Conservation (phyloP, 108 stramenopile genomes). For the Stephanodiscus triporus region DNA sequence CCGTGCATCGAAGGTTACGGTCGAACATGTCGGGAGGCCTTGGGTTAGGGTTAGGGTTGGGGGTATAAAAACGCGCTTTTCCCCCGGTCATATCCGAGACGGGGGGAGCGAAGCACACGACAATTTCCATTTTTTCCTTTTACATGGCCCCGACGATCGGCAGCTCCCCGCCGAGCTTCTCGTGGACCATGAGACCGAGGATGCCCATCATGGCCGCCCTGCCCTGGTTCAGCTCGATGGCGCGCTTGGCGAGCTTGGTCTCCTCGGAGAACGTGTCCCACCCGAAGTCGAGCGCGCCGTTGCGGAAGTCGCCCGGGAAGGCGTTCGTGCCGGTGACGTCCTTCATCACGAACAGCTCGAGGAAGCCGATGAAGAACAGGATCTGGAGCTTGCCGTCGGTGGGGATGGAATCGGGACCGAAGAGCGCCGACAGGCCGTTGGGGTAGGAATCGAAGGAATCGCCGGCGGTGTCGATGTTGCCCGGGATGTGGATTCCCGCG, state of each 20-base stretch:
- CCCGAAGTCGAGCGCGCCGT: constrained; percentile 55
- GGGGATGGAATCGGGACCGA: constrained; percentile 25
- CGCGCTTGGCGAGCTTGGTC: constrained; percentile 64
- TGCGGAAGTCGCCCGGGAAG: constrained; percentile 42
- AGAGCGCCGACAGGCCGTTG: neutral
- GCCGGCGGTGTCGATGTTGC: constrained; percentile 1
- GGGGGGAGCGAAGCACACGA: no score
- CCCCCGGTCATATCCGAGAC: no score
- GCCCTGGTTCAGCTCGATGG: constrained; percentile 71
- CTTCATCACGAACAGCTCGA: constrained; percentile 32
- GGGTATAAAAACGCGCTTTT: no score
- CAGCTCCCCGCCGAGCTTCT: constrained; percentile 46
- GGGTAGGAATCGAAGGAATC: constrained; percentile 1
- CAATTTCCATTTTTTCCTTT: neutral
- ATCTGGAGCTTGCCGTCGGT: constrained; percentile 19
- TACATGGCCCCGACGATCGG: constrained; percentile 39
- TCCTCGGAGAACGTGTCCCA: constrained; percentile 65
- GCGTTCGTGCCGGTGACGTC: neutral
- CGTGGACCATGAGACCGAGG: constrained; percentile 68
- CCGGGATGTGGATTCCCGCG: constrained; percentile 56
- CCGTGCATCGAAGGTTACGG: no score
- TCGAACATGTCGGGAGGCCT: no score
- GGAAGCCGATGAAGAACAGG: constrained; percentile 36
- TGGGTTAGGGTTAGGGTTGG: no score
- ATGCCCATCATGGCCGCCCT: constrained; percentile 69